phyloP scores from a whole-genome alignment of 139 green algal species.

The Marvania coccoides region DNA sequence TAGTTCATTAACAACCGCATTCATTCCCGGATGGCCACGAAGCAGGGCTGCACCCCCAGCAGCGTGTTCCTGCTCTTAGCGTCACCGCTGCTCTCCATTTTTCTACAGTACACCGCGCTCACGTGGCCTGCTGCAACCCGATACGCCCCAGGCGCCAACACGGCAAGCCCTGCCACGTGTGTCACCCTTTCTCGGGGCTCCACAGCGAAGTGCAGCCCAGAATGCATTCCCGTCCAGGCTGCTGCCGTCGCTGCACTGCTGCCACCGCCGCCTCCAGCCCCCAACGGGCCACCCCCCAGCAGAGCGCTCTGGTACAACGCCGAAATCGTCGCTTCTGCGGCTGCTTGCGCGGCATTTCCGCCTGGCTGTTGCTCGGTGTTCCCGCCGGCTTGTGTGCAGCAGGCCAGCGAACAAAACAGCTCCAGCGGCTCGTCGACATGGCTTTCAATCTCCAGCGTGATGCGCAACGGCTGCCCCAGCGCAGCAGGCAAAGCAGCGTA shows the following conservation, averaged over 20 bases:
- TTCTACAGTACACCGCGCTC: not conserved
- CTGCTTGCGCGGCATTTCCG: not conserved
- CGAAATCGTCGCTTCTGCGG: not conserved
- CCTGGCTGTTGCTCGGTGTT: not conserved
- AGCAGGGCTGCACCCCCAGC: slow-evolving; percentile 12
- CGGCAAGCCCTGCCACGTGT: slow-evolving; percentile 14
- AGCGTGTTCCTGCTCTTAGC: not conserved
- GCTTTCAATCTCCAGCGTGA: slow-evolving; percentile 4
- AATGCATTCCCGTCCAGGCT: slow-evolving; percentile 8
- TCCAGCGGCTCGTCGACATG: not conserved
- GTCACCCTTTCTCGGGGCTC: not conserved
- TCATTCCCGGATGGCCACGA: not conserved
- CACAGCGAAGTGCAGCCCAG: not conserved
- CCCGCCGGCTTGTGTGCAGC: not conserved
- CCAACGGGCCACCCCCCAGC: not conserved
- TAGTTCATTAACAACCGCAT: no score
- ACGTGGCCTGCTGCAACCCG: slow-evolving; percentile 11
- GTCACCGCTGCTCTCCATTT: not conserved
- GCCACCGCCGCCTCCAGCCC: not conserved
- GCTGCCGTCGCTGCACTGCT: not conserved
- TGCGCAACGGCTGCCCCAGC: slow-evolving; percentile 8
- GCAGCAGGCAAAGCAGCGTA: not conserved
- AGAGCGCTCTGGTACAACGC: not conserved
- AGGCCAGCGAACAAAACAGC: not conserved
- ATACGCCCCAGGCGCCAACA: slow-evolving; percentile 22